A percentile compares a stretch with the other conserved stretches of the same genome.
Evolutionary conservation across 805 yeast genomes (phyloP).

Genomic region (Kazachstania psychrophila): DNA sequence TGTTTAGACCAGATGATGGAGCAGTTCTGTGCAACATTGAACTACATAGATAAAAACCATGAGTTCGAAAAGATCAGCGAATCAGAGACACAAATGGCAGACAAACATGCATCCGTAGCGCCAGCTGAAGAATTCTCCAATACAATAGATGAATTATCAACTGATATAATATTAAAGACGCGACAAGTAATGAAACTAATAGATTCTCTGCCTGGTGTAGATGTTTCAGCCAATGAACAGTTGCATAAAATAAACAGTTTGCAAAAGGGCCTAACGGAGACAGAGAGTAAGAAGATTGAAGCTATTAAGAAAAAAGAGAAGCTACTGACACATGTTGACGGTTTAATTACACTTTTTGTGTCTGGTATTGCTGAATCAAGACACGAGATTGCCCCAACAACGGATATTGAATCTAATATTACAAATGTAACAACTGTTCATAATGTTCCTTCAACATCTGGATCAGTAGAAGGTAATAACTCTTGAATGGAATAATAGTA

Average conservation of each 20-base stretch:
- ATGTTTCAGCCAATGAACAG: slow-evolving; percentile 71
- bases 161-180: slow-evolving; percentile 76
- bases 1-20: slow-evolving; percentile 75
- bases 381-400: slow-evolving; percentile 3
- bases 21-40: slow-evolving; percentile 68
- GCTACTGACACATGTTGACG: slow-evolving; percentile 53
- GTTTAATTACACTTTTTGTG: slow-evolving; percentile 45
- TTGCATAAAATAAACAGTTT: slow-evolving; percentile 51
- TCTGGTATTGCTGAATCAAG: slow-evolving; percentile 32
- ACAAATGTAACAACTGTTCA: background rate
- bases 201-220: slow-evolving; percentile 87
- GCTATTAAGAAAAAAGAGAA: slow-evolving; percentile 58
- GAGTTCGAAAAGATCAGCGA: slow-evolving; percentile 41
- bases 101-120: slow-evolving; percentile 49
- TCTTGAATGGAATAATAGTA: background rate
- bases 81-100: slow-evolving; percentile 49
- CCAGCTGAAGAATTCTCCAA: slow-evolving; percentile 36
- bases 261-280: slow-evolving; percentile 49
- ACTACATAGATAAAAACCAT: slow-evolving; percentile 71
- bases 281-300: slow-evolving; percentile 48
- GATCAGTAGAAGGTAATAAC: background rate
- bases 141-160: slow-evolving; percentile 66
- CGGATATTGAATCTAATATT: background rate
- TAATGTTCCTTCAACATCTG: background rate
- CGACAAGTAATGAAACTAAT: slow-evolving; percentile 80